Base-by-base conservation (phyloP, 2,329 filamentous ascomycete species). In the Neospermospora avenae region DNA sequence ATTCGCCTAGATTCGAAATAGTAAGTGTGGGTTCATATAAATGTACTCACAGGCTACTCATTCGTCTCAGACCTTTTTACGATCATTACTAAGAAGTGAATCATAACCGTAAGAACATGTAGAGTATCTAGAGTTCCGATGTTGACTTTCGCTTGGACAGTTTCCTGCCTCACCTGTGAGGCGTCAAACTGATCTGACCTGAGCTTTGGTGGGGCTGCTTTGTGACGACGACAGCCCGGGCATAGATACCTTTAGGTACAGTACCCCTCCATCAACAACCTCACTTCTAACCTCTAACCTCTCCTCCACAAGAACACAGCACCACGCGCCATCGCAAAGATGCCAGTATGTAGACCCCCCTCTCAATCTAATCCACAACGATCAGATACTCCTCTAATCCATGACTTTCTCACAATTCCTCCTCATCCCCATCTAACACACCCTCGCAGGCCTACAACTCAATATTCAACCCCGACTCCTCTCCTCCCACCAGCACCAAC, bases 401-500 rank as follows among this genome's bases (percentile, higher is more conserved):
- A 35, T 18, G 22, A 24, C 35, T 16, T 41, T 41, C 35, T 24
- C n/a, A 25, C n/a, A 2, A 24, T n/a, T 5, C 14, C 22, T 31
- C 48, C 42, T 20, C 34, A 24, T 24, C 37, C 16, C 10, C 4
- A 39, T 22, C 22, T 4, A 3, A 20, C 2, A 5, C 39, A 25
- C n/a, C 22, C 39, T 34, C 18, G 59, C 69, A 96, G 91, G 93
- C 93, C 78, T 98, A 97, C 84, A 96, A 98, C 83, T 96, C 91
- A 76, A 90, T 96, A 83, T 97, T 97, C 86, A 88, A 88, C 85
- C 87, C 76, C 79, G 93, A 85, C 84, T 91, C 84, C 81, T 88
- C 68, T 4, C 81, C 81, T 34, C 81, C 81, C 65, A 20, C 81
- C 80, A 42, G 81, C 80, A 59, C 77, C 82, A 67, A 78, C 57